These are phyloP conservation scores for Boletellus emodensis DNA, from an alignment of 768 basidiomycete species.

Conservation along the genomic window DNA sequence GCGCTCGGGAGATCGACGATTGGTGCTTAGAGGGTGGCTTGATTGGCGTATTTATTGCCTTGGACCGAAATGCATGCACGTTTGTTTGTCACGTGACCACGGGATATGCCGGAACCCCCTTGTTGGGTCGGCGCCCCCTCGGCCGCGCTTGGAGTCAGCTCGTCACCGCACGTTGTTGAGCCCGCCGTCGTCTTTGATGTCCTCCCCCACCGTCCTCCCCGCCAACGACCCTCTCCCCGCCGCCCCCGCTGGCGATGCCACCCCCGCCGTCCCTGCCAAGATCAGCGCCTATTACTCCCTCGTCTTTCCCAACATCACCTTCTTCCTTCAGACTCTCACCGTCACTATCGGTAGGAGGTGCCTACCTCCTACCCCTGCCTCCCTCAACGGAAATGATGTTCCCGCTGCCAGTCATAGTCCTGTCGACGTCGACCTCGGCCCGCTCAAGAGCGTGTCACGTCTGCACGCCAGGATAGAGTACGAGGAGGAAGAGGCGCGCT, in stretches of 20 bases:
- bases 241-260: constrained; percentile 2
- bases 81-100: constrained; percentile 17
- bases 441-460: constrained; percentile 95
- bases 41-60: constrained; percentile 11
- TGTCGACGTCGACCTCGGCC: constrained; percentile 90
- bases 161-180: constrained; percentile 9
- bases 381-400: constrained; percentile 45
- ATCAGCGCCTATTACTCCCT: constrained; percentile 93
- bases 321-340: constrained; percentile 93
- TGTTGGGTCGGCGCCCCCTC: constrained; percentile 4
- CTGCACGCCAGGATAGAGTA: constrained; percentile 95
- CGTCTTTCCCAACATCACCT: constrained; percentile 91
- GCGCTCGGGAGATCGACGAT: constrained; percentile 42
- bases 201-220: constrained; percentile 14
- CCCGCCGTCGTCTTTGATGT: constrained; percentile 22
- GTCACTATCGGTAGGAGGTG: constrained; percentile 93
- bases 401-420: constrained; percentile 31
- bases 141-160: constrained; percentile 1
- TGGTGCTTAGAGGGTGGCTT: constrained; percentile 12
- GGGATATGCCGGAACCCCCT: constrained; percentile 14
- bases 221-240: constrained; percentile 5
- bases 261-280: constrained; percentile 52
- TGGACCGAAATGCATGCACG: constrained; percentile 12
- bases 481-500: constrained; percentile 84
- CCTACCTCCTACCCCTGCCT: constrained; percentile 55